Percentiles rank a stretch among this genome's conserved stretches.
Evolutionary conservation across 306 rosid species (phyloP).

Genomic region (Lathyrus tuberosus): DNA sequence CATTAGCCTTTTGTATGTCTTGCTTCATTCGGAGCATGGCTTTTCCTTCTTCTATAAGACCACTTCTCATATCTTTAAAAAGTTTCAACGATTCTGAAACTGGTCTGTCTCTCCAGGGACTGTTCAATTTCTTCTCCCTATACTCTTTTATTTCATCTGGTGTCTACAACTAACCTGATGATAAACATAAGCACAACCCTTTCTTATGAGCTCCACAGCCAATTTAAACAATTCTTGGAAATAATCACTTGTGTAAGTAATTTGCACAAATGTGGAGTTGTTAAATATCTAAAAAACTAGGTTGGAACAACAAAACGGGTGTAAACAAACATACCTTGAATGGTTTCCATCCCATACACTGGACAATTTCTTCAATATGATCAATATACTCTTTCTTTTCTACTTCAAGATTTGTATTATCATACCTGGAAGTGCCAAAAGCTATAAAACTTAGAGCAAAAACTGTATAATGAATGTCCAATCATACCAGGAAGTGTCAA

Average conservation of each 20-base stretch:
- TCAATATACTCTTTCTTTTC: constrained; percentile 96
- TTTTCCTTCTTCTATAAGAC: constrained; percentile 86
- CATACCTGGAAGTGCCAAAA: constrained; percentile 47
- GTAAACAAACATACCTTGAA: constrained; percentile 59
- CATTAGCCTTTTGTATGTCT: too few relatives aligned
- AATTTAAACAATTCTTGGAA: constrained; percentile 89
- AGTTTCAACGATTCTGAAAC: constrained; percentile 76
- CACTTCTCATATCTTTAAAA: constrained; percentile 89
- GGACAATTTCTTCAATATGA: constrained; percentile 91
- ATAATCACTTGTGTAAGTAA: constrained; percentile 92
- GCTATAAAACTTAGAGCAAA: constrained; percentile 19
- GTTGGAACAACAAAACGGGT: not conserved
- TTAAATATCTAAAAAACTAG: constrained; percentile 28
- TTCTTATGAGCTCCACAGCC: constrained; percentile 89
- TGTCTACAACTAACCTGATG: constrained; percentile 92
- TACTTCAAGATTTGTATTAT: constrained; percentile 91
- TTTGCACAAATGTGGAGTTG: constrained; percentile 49
- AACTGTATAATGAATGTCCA: constrained; percentile 11
- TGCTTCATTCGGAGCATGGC: constrained; percentile 98
- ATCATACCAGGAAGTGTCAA: too few relatives aligned
- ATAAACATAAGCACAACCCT: constrained; percentile 92
- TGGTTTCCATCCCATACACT: constrained; percentile 99
- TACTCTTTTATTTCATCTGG: constrained; percentile 88
- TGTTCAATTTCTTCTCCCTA: too few relatives aligned
- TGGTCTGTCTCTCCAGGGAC: constrained; percentile 98